phyloP scores from a whole-genome alignment of 768 basidiomycete species.

The Myochromella boudieri region DNA sequence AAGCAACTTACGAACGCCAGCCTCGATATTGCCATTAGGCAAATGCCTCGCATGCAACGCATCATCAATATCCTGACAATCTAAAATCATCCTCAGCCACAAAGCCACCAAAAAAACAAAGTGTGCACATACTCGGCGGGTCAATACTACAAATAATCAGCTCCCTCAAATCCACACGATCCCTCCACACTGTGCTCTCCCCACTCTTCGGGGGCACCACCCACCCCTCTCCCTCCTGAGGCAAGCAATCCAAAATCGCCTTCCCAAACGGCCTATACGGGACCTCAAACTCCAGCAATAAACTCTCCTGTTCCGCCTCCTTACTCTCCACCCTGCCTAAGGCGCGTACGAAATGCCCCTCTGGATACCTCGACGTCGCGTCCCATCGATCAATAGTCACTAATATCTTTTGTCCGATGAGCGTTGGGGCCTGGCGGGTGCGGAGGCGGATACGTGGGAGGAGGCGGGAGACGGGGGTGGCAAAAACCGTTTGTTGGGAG shows the following conservation, averaged over 20 bases:
- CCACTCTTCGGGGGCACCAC: constrained; percentile 79
- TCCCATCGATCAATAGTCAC: constrained; percentile 96
- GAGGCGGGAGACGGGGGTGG: constrained; percentile 86
- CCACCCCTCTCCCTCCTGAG: constrained; percentile 88
- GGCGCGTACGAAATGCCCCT: constrained; percentile 94
- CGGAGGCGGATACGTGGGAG: constrained; percentile 93
- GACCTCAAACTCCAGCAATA: constrained; percentile 93
- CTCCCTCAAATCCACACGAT: constrained; percentile 83
- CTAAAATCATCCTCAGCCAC: constrained; percentile 33
- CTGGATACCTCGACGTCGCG: constrained; percentile 83
- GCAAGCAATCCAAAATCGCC: constrained; percentile 90
- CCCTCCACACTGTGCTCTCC: constrained; percentile 58
- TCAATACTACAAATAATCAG: constrained; percentile 95
- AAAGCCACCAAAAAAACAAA: not conserved
- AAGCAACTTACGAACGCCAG: constrained; percentile 84
- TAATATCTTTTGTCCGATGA: constrained; percentile 92
- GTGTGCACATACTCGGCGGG: constrained; percentile 67
- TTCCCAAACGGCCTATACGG: constrained; percentile 97
- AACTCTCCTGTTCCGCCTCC: constrained; percentile 93
- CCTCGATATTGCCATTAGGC: constrained; percentile 93
- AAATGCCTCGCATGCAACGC: constrained; percentile 87
- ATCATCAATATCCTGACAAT: constrained; percentile 98
- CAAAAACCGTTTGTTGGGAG: constrained; percentile 89
- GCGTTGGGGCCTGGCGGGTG: constrained; percentile 88
- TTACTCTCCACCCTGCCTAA: constrained; percentile 91